phyloP scores from a whole-genome alignment of 202 grass and related monocot genomes.

The Cymbopogon flexuosus region DNA sequence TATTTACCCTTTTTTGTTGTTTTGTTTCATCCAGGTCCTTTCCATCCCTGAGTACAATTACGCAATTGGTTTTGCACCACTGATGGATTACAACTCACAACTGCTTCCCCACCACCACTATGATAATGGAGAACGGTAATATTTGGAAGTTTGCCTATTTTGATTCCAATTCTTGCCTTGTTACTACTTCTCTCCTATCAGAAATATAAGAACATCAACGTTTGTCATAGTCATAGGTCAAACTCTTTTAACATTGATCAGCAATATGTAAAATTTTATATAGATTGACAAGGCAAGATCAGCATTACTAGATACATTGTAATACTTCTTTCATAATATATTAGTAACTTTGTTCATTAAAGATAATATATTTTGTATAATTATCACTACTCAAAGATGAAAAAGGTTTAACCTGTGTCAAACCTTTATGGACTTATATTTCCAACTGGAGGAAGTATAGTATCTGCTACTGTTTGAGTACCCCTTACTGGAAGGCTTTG shows the following conservation, averaged over 20 bases:
- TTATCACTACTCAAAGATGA: not conserved
- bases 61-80: constrained; percentile 68
- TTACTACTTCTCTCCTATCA: not conserved
- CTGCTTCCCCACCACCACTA: constrained; percentile 50
- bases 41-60: constrained; percentile 80
- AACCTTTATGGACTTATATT: not conserved
- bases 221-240: not conserved
- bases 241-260: not conserved
- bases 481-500: not conserved
- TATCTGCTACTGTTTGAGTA: not conserved
- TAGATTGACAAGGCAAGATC: not conserved
- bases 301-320: not conserved
- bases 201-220: not conserved
- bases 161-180: not conserved
- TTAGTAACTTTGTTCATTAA: not conserved
- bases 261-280: not conserved
- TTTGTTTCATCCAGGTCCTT: constrained; percentile 57
- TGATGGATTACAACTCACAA: constrained; percentile 90
- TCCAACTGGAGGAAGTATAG: not conserved
- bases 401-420: not conserved
- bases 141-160: not conserved
- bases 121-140: constrained; percentile 68
- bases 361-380: not conserved
- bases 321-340: not conserved
- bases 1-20: constrained; percentile 5